A percentile compares a stretch with the other conserved stretches of the same genome.
Evolutionary conservation across 2,329 filamentous ascomycete species (phyloP).

Genomic region (Colletotrichum sp.): DNA sequence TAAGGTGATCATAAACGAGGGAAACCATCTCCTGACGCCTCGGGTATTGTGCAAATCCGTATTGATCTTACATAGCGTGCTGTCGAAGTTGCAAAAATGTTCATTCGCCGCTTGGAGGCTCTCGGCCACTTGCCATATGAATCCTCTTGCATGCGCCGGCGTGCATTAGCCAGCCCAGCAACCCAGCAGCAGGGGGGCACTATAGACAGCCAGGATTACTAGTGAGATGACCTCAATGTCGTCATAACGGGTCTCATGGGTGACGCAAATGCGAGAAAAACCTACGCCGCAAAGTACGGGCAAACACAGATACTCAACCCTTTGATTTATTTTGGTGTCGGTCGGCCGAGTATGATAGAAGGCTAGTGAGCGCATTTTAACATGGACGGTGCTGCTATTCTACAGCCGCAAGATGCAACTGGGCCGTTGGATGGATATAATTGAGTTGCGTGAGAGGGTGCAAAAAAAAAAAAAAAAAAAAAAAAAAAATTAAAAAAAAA

Average conservation of each 20-base stretch:
- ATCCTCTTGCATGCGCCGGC: not conserved
- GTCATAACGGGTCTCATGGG: not conserved
- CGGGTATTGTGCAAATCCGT: not conserved
- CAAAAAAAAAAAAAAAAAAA: not conserved
- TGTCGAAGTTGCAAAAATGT: not conserved
- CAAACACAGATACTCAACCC: not conserved
- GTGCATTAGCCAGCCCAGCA: not conserved
- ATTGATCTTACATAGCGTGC: not conserved
- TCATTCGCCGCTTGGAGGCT: not conserved
- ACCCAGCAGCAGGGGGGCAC: not conserved
- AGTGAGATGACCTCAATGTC: not conserved
- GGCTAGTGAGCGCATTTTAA: not conserved
- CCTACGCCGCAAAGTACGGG: not conserved
- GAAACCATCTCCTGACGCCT: not conserved
- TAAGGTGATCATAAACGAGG: not conserved
- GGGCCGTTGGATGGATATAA: not conserved
- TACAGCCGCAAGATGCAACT: not conserved
- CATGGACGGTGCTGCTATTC: not conserved
- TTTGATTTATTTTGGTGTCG: not conserved
- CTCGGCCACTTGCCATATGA: not conserved
- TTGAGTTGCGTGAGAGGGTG: not conserved
- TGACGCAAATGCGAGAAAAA: not conserved
- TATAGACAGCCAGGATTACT: not conserved
- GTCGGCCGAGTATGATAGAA: not conserved
- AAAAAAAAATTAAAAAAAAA: not conserved